Conservation (phyloP, 345 rosid genomes). For the Mallotus nudiflorus region DNA sequence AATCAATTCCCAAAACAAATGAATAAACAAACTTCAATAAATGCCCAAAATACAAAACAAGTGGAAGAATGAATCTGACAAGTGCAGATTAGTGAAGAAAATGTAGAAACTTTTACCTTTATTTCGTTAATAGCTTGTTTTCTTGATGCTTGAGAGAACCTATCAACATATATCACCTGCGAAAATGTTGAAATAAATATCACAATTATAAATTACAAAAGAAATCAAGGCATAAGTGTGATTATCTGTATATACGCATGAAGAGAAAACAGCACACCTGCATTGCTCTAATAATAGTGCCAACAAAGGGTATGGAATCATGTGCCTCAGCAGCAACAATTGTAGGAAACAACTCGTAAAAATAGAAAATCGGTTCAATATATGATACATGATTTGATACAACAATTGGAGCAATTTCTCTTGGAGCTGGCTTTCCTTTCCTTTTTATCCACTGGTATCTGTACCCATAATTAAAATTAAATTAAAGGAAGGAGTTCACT, state of each 20-base stretch:
- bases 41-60: background rate
- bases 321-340: slow-evolving; percentile 94
- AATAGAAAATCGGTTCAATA: slow-evolving; percentile 90
- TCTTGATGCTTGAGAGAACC: slow-evolving; percentile 82
- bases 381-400: slow-evolving; percentile 94
- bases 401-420: slow-evolving; percentile 84
- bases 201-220: background rate
- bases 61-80: background rate
- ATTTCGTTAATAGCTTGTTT: slow-evolving; percentile 84
- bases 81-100: slow-evolving; percentile 6
- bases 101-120: slow-evolving; percentile 72
- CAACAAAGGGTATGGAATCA: slow-evolving; percentile 88
- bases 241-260: background rate
- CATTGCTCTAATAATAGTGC: slow-evolving; percentile 98
- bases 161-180: slow-evolving; percentile 96
- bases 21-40: background rate
- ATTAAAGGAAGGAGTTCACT: background rate
- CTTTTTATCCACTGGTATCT: slow-evolving; percentile 95
- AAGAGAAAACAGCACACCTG: slow-evolving; percentile 47
- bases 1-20: background rate
- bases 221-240: no score
- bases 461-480: slow-evolving; percentile 15
- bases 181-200: background rate
- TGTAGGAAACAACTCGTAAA: slow-evolving; percentile 87
- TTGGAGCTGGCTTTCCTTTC: slow-evolving; percentile 86